Evolutionary conservation across 2,329 filamentous ascomycete species (phyloP).

Genomic region (Aspergillus proliferans): DNA sequence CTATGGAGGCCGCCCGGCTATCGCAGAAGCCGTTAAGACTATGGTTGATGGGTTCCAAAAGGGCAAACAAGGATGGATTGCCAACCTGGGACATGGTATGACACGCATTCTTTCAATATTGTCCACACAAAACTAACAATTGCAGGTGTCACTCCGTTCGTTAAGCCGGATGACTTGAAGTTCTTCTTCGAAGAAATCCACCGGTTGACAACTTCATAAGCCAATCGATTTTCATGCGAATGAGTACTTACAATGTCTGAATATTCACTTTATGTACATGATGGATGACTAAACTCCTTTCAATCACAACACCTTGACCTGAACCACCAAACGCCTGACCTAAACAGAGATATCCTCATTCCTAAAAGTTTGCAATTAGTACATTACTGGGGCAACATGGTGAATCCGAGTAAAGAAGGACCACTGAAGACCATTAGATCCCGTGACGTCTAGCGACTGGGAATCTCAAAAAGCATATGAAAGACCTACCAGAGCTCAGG

Average conservation of each 20-base stretch:
- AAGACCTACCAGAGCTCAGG: slow-evolving; percentile 61
- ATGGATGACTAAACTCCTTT: too few species aligned
- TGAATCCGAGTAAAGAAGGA: too few species aligned
- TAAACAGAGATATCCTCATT: slow-evolving; percentile 55
- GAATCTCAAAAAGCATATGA: slow-evolving; percentile 6
- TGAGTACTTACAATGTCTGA: not conserved
- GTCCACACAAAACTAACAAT: slow-evolving; percentile 15
- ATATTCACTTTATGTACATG: not conserved
- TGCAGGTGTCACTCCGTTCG: slow-evolving; percentile 83
- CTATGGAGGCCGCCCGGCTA: slow-evolving; percentile 75
- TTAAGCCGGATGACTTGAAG: slow-evolving; percentile 85
- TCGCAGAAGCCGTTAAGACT: slow-evolving; percentile 72
- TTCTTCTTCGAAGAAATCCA: slow-evolving; percentile 95
- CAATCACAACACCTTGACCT: too few species aligned
- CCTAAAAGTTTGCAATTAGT: slow-evolving; percentile 31
- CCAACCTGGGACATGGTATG: slow-evolving; percentile 87
- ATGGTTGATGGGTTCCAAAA: slow-evolving; percentile 83
- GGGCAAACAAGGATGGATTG: slow-evolving; percentile 90
- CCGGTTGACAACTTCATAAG: slow-evolving; percentile 40
- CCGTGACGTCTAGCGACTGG: not conserved
- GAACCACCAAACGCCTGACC: not conserved
- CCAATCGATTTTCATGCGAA: not conserved
- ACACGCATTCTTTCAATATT: slow-evolving; percentile 2
- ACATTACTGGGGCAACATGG: too few species aligned
- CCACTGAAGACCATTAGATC: not conserved